A percentile compares a stretch with the other conserved stretches of the same genome.
Conservation (phyloP, 139 green algal genomes). For the Pseudopediastrum boryanum region DNA sequence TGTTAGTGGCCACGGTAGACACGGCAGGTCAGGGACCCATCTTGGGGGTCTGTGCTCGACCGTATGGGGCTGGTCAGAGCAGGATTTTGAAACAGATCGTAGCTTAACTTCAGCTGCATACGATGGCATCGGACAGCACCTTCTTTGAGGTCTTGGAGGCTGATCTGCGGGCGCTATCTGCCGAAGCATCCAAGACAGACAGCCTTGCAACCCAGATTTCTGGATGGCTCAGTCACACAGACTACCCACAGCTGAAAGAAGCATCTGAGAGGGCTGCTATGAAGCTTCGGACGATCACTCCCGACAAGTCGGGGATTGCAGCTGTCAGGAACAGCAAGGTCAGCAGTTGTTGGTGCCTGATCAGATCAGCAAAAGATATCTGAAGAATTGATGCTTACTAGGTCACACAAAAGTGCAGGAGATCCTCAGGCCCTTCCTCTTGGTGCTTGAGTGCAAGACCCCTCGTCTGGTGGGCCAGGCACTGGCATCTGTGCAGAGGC, state of each 20-base stretch:
- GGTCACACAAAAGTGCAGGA: constrained; percentile 58
- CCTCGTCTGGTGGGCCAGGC: constrained; percentile 65
- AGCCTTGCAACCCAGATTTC: constrained; percentile 66
- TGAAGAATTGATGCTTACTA: neutral
- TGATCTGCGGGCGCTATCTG: constrained; percentile 63
- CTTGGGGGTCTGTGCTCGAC: no score
- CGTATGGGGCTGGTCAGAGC: no score
- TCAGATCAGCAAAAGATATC: neutral
- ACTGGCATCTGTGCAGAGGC: constrained; percentile 79
- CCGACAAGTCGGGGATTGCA: constrained; percentile 38
- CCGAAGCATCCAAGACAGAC: constrained; percentile 65
- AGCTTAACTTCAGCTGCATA: no score
- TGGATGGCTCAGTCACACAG: constrained; percentile 59
- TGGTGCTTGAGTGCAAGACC: constrained; percentile 79
- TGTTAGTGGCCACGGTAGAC: no score
- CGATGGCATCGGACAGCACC: constrained; percentile 29
- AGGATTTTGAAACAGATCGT: no score
- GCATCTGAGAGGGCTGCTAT: constrained; percentile 67
- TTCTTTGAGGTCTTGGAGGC: constrained; percentile 60
- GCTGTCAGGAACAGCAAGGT: constrained; percentile 52
- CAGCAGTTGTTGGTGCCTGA: neutral
- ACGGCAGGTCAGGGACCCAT: no score
- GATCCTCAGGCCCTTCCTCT: constrained; percentile 77
- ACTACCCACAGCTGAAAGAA: constrained; percentile 77
- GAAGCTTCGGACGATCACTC: constrained; percentile 51